These are phyloP conservation scores for Penicillium manginii DNA, from an alignment of 495 filamentous ascomycete genomes.

Conservation along the genomic window DNA sequence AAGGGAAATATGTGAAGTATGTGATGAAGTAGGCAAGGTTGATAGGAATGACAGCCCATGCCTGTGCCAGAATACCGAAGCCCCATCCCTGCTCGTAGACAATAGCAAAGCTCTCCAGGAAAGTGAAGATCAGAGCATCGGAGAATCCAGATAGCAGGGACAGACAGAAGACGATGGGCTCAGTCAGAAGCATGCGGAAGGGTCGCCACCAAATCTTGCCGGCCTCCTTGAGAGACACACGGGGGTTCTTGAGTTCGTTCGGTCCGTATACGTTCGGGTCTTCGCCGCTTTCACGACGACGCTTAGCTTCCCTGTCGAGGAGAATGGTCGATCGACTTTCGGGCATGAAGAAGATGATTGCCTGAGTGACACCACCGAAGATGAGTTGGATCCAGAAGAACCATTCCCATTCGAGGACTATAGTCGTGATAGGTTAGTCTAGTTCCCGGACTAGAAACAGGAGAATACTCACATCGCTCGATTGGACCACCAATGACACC, in stretches of 20 bases:
- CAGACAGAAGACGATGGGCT: slow-evolving; percentile 72
- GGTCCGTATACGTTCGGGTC: slow-evolving; percentile 63
- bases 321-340: slow-evolving; percentile 70
- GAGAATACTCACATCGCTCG: slow-evolving; percentile 48
- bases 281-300: slow-evolving; percentile 58
- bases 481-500: slow-evolving; percentile 80
- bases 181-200: slow-evolving; percentile 73
- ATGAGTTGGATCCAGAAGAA: slow-evolving; percentile 81
- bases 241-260: slow-evolving; percentile 57
- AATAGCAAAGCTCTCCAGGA: slow-evolving; percentile 65
- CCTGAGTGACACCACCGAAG: slow-evolving; percentile 65
- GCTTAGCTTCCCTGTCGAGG: slow-evolving; percentile 67
- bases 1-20: slow-evolving; percentile 67
- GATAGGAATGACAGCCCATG: slow-evolving; percentile 61
- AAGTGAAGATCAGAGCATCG: slow-evolving; percentile 79
- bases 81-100: slow-evolving; percentile 66
- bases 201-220: slow-evolving; percentile 66
- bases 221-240: slow-evolving; percentile 58
- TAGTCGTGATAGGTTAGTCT: slow-evolving; percentile 2
- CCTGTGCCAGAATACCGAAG: slow-evolving; percentile 58
- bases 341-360: slow-evolving; percentile 66
- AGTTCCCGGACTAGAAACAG: not conserved
- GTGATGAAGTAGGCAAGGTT: slow-evolving; percentile 65
- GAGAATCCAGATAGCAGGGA: slow-evolving; percentile 74
- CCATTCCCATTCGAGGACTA: slow-evolving; percentile 68